A percentile compares a stretch with the other conserved stretches of the same genome.
Conservation (phyloP, 2,329 filamentous ascomycete species). For the Aspergillus bombycis region DNA sequence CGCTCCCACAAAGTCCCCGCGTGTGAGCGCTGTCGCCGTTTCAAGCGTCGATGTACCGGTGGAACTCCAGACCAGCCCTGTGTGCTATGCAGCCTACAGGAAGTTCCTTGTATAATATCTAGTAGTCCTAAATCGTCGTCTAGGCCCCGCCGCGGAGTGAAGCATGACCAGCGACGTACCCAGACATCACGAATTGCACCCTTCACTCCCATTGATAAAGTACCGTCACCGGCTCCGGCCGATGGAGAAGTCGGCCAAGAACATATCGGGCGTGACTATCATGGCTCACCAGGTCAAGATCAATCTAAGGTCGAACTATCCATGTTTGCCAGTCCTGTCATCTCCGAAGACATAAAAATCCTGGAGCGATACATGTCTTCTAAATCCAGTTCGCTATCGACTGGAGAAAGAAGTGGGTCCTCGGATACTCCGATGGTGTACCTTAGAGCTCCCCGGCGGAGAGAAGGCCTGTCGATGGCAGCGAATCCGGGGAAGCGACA, state of each 20-base stretch:
- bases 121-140: not conserved
- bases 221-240: not conserved
- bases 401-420: not conserved
- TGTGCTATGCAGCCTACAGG: slow-evolving; percentile 20
- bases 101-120: slow-evolving; percentile 18
- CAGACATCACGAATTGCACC: not conserved
- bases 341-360: slow-evolving; percentile 18
- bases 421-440: slow-evolving; percentile 11
- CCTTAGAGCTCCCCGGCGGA: slow-evolving; percentile 11
- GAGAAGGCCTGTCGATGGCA: slow-evolving; percentile 15
- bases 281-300: slow-evolving; percentile 11
- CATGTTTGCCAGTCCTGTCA: slow-evolving; percentile 16
- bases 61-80: slow-evolving; percentile 21
- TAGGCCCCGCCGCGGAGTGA: not conserved
- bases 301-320: slow-evolving; percentile 11
- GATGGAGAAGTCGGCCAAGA: slow-evolving; percentile 8
- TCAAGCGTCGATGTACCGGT: slow-evolving; percentile 23
- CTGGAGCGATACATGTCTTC: slow-evolving; percentile 20
- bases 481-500: slow-evolving; percentile 21
- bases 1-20: slow-evolving; percentile 25
- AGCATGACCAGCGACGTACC: not conserved
- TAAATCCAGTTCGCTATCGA: slow-evolving; percentile 7
- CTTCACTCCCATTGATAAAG: not conserved
- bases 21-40: slow-evolving; percentile 25
- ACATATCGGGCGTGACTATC: slow-evolving; percentile 11